These are phyloP conservation scores for Venturia asperata DNA, from an alignment of 2,329 filamentous ascomycete species.

Conservation along the genomic window DNA sequence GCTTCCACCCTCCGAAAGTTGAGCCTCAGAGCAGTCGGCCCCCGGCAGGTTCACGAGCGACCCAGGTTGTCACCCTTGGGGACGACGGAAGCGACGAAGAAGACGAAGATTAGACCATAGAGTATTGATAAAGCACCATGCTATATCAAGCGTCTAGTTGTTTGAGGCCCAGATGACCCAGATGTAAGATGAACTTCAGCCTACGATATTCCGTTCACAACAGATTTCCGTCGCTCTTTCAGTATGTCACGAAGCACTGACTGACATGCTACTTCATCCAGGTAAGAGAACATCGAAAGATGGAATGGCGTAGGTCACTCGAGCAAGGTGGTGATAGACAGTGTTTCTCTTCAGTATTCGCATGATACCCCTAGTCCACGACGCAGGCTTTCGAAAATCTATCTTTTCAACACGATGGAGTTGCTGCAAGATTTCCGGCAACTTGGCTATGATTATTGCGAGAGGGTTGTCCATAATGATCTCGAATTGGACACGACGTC, in stretches of 20 bases:
- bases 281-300: too few relatives aligned
- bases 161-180: background rate
- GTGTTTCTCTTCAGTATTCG: too few relatives aligned
- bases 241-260: too few relatives aligned
- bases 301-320: too few relatives aligned
- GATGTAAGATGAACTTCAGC: too few relatives aligned
- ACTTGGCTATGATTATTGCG: background rate
- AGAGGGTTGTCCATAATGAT: background rate
- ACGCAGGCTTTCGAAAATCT: background rate
- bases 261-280: too few relatives aligned
- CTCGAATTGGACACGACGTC: background rate
- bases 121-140: background rate
- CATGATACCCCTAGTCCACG: too few relatives aligned
- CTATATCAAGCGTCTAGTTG: background rate
- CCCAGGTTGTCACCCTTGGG: conserved; percentile 1
- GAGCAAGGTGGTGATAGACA: too few relatives aligned
- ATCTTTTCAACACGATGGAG: background rate
- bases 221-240: too few relatives aligned
- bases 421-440: background rate
- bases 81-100: conserved; percentile 8
- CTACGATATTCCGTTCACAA: too few relatives aligned
- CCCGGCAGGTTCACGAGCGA: background rate
- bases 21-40: conserved; percentile 11
- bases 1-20: background rate
- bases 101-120: background rate